A percentile compares a stretch with the other conserved stretches of the same genome.
Conservation (phyloP, 2,329 filamentous ascomycete species). For the Pyrenophora graminea region DNA sequence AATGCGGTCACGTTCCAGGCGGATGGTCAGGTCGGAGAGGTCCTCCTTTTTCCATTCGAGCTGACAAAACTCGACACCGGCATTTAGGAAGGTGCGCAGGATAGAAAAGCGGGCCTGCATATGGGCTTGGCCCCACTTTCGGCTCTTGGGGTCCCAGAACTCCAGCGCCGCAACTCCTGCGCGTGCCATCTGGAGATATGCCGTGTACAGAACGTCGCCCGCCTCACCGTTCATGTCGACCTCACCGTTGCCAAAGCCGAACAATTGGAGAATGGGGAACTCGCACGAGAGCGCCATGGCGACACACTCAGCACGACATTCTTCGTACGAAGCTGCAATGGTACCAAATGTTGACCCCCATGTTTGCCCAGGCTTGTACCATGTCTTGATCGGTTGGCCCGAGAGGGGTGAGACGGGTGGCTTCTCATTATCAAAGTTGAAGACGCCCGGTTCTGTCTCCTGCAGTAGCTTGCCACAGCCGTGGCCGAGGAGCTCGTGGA, state of each 20-base stretch:
- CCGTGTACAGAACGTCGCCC: conserved; percentile 83
- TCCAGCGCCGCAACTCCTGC: conserved; percentile 88
- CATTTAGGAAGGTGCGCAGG: conserved; percentile 79
- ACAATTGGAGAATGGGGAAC: conserved; percentile 85
- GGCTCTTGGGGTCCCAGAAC: conserved; percentile 89
- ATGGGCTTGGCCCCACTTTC: conserved; percentile 87
- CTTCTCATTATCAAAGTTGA: conserved; percentile 84
- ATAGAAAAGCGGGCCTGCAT: conserved; percentile 92
- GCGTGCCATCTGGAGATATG: conserved; percentile 91
- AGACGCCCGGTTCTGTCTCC: conserved; percentile 79
- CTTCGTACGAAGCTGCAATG: conserved; percentile 86
- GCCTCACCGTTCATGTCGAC: conserved; percentile 74
- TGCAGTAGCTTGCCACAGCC: conserved; percentile 93
- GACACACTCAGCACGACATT: conserved; percentile 91
- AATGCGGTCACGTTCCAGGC: conserved; percentile 84
- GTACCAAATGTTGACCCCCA: conserved; percentile 92
- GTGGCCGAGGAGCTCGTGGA: conserved; percentile 87
- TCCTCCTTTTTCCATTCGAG: conserved; percentile 75
- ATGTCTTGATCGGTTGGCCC: conserved; percentile 75
- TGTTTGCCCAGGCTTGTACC: conserved; percentile 94
- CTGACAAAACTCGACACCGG: conserved; percentile 84
- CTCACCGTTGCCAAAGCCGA: conserved; percentile 82
- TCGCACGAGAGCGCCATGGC: conserved; percentile 91
- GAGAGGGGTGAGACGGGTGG: conserved; percentile 82
- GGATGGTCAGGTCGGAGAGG: conserved; percentile 79